phyloP scores from a whole-genome alignment of 1,139 yeast species.

The Kodamaea alishanica region DNA sequence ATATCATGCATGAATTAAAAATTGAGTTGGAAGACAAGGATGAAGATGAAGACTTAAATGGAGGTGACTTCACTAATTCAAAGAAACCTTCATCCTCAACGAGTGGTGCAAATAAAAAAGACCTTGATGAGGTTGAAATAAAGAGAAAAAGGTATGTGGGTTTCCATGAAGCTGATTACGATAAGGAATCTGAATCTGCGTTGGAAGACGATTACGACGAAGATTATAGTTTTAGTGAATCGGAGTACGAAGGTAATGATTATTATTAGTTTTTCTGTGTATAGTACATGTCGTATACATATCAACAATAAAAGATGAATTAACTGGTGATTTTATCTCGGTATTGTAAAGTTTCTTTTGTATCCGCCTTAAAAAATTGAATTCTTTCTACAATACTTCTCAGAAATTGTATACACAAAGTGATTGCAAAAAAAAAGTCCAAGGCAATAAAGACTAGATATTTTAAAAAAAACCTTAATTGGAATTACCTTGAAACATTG shows the following conservation, averaged over 20 bases:
- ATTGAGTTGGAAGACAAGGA: conserved; percentile 78
- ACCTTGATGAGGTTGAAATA: conserved; percentile 39
- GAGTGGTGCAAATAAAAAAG: conserved; percentile 30
- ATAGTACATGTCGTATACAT: too few relatives aligned
- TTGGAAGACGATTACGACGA: conserved; percentile 28
- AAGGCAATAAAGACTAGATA: too few relatives aligned
- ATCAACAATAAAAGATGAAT: too few relatives aligned
- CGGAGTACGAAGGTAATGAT: conserved; percentile 45
- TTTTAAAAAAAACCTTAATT: too few relatives aligned
- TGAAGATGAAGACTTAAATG: conserved; percentile 21
- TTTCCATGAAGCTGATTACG: conserved; percentile 48
- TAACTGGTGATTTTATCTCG: too few relatives aligned
- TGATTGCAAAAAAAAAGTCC: too few relatives aligned
- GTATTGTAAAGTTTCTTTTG: too few relatives aligned
- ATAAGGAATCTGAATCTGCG: conserved; percentile 37
- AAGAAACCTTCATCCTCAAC: conserved; percentile 15
- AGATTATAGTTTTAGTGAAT: conserved; percentile 24
- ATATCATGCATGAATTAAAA: conserved; percentile 83
- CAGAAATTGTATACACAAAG: too few relatives aligned
- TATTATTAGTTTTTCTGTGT: conserved; percentile 26
- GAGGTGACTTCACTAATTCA: conserved; percentile 16
- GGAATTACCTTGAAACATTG: too few relatives aligned
- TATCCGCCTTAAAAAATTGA: too few relatives aligned
- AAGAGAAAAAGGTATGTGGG: conserved; percentile 44
- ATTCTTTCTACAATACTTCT: too few relatives aligned